Conservation (phyloP, 2,329 filamentous ascomycete species). For the Aspergillus hortae region DNA sequence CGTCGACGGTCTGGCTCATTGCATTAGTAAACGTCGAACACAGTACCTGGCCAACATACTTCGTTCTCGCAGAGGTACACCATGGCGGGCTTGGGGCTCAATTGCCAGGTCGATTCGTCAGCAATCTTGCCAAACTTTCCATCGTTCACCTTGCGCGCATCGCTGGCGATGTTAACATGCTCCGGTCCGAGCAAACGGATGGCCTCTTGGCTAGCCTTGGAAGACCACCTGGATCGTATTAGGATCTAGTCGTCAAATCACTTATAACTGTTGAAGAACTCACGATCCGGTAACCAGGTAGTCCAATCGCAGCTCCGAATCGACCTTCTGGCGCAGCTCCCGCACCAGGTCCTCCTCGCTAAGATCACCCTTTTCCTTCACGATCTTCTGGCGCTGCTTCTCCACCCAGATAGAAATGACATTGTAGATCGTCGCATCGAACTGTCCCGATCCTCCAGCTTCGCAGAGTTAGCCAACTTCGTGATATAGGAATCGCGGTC, state of each 20-base stretch:
- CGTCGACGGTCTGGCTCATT: slow-evolving; percentile 52
- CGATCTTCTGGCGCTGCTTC: slow-evolving; percentile 55
- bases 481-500: background rate
- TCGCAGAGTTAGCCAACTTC: slow-evolving; percentile 31
- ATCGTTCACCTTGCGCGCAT: slow-evolving; percentile 60
- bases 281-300: slow-evolving; percentile 80
- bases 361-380: slow-evolving; percentile 41
- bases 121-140: slow-evolving; percentile 88
- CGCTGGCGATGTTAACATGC: slow-evolving; percentile 71
- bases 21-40: background rate
- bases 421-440: slow-evolving; percentile 81
- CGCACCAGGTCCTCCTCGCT: slow-evolving; percentile 56
- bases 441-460: slow-evolving; percentile 80
- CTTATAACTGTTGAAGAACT: background rate
- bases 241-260: too few relatives aligned
- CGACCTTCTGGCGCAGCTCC: slow-evolving; percentile 60
- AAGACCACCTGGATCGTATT: slow-evolving; percentile 58
- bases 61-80: slow-evolving; percentile 94
- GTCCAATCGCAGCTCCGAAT: slow-evolving; percentile 73
- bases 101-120: slow-evolving; percentile 69
- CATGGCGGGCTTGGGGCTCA: slow-evolving; percentile 63
- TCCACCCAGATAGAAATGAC: slow-evolving; percentile 79
- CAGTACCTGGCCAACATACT: background rate
- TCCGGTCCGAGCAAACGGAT: slow-evolving; percentile 71
- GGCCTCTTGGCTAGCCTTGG: slow-evolving; percentile 85